Evolutionary conservation across 352 stramenopile genomes (phyloP).

Genomic region (Phytophthora tubulina): DNA sequence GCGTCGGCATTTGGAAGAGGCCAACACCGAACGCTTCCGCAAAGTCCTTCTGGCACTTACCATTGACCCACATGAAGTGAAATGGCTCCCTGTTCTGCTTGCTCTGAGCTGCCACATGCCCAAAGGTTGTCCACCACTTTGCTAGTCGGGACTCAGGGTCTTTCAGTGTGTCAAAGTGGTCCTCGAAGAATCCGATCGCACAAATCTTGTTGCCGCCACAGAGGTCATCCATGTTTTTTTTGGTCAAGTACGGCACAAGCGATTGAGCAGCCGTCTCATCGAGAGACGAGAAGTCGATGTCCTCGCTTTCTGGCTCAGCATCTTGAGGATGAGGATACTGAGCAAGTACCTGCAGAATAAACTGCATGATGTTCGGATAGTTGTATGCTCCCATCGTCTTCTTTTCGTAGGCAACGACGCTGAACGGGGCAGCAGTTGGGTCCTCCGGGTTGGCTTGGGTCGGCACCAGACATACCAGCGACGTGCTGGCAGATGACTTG

Average conservation of each 20-base stretch:
- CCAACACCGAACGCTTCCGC: slow-evolving; percentile 75
- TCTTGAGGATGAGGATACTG: slow-evolving; percentile 71
- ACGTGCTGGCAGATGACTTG: slow-evolving; percentile 41
- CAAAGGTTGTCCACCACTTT: slow-evolving; percentile 54
- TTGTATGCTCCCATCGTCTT: slow-evolving; percentile 69
- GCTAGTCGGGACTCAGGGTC: slow-evolving; percentile 53
- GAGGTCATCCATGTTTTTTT: slow-evolving; percentile 57
- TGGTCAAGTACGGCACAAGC: slow-evolving; percentile 63
- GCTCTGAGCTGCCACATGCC: slow-evolving; percentile 55
- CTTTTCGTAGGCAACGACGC: slow-evolving; percentile 76
- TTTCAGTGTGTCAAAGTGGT: slow-evolving; percentile 57
- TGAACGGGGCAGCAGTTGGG: slow-evolving; percentile 56
- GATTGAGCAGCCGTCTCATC: slow-evolving; percentile 35
- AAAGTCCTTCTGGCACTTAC: slow-evolving; percentile 78
- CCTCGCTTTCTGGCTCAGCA: slow-evolving; percentile 26
- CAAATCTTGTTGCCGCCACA: slow-evolving; percentile 78
- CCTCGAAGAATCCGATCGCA: slow-evolving; percentile 80
- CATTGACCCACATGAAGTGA: slow-evolving; percentile 81
- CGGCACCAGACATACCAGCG: slow-evolving; percentile 61
- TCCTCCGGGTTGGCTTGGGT: slow-evolving; percentile 36
- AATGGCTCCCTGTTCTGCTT: slow-evolving; percentile 68
- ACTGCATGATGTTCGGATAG: slow-evolving; percentile 77
- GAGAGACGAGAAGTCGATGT: slow-evolving; percentile 39
- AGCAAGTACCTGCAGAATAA: slow-evolving; percentile 66
- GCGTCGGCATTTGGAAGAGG: slow-evolving; percentile 78